Percentiles rank a stretch among this genome's conserved stretches.
Conservation (phyloP, 441 rosid species). For the Populus hybrid region DNA sequence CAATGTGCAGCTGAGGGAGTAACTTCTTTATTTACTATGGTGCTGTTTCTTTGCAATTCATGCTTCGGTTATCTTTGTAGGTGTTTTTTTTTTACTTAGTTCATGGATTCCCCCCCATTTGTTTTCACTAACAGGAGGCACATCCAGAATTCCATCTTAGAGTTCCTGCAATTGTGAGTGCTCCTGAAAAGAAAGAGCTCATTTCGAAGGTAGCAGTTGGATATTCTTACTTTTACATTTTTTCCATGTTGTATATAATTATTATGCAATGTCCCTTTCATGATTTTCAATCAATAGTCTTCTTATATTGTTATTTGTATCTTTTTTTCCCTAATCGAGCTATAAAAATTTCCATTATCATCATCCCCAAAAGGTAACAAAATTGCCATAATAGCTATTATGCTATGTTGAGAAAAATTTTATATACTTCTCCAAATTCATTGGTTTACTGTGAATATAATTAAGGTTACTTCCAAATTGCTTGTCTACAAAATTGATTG, state of each 20-base stretch:
- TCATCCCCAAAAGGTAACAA: not conserved
- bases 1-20: not conserved
- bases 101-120: conserved; percentile 1
- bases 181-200: conserved; percentile 74
- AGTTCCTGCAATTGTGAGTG: conserved; percentile 83
- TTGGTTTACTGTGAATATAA: not conserved
- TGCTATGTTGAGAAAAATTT: not conserved
- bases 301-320: not conserved
- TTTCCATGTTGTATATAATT: not conserved
- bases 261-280: not conserved
- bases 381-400: not conserved
- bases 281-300: not conserved
- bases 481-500: not conserved
- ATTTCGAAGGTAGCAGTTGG: conserved; percentile 48
- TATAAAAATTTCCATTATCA: not conserved
- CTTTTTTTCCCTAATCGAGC: not conserved
- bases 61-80: not conserved
- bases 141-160: conserved; percentile 97
- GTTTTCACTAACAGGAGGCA: conserved; percentile 51
- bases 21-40: not conserved
- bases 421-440: not conserved
- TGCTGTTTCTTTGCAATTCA: not conserved
- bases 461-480: not conserved
- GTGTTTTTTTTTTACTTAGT: not conserved
- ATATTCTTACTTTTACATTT: not conserved